Evolutionary conservation across 2,329 filamentous ascomycete species (phyloP), one percentile per base, ranked within the genome.

Genomic region (Chaetothyriales sp.): DNA sequence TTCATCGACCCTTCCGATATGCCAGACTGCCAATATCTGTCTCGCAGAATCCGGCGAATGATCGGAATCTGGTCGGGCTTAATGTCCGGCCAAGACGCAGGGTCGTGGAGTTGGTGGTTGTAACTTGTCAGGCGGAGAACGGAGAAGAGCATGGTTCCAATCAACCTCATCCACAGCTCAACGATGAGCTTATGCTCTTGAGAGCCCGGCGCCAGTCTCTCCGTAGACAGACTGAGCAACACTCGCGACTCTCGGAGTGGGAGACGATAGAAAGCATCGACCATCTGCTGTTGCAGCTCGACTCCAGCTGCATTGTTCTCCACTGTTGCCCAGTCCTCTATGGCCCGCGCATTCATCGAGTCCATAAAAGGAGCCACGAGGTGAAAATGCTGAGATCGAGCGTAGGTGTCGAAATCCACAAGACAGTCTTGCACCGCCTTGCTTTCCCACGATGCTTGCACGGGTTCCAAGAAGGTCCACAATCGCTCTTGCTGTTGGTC

Each of bases 1-100:
- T 96, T 92, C 64, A 92, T 88, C 60, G 86, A 96, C 22, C 94
- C 92, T 55, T 83, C 85, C 0, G 92, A 96, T 48, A 98, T 98
- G 8, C 92, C 92, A 5, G 89, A 87, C 71, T 98, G 92, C 92
- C 92, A 98, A 65, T 98, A 98, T 20, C 92, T 78, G 66, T 98
- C 92, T 12, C 88, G 94, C 19, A 98, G 71, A 18, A 96, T 87
- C 19, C 86, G 79, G 44, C 80, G 78, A 42, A 96, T 84, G 49
- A 94, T 79, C 4, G 76, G 70, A 52, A 81, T 81, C 73, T 93
- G 83, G 43, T 93, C 86, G 9, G 72, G 65, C 1, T 88, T 83
- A 15, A 95, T 69, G 28, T 81, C 78, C 8, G 76, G 73, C 90
- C 92, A 98, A 62, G 88, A 93, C 18, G 78, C 73, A 1, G 86